Conservation (phyloP, 202 grass and related monocot genomes). For the Panicum hallii region DNA sequence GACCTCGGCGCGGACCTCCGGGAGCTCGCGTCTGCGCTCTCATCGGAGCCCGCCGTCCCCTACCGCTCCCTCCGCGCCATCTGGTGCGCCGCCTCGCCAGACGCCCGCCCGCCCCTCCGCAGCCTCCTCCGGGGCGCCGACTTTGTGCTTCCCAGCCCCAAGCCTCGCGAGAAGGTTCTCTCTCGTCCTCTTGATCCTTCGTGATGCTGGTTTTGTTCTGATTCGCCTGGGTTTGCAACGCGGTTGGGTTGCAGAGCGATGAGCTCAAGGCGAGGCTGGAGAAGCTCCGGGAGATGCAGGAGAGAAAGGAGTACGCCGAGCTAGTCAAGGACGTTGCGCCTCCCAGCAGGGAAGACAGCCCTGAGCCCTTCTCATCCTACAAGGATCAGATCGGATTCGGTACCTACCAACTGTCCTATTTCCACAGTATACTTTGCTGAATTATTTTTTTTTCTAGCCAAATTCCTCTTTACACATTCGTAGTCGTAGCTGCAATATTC, state of each 20-base stretch:
- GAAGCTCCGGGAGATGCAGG: slow-evolving; percentile 79
- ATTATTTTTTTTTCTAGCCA: not conserved
- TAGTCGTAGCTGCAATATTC: not conserved
- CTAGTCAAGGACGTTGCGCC: slow-evolving; percentile 78
- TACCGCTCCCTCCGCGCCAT: slow-evolving; percentile 76
- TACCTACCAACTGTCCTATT: slow-evolving; percentile 45
- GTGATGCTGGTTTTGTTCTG: not conserved
- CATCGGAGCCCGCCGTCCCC: slow-evolving; percentile 45
- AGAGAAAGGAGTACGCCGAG: slow-evolving; percentile 84
- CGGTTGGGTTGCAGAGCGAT: slow-evolving; percentile 61
- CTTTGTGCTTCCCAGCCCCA: slow-evolving; percentile 72
- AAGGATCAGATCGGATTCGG: slow-evolving; percentile 99
- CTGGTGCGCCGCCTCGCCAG: slow-evolving; percentile 62
- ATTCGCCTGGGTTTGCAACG: slow-evolving; percentile 7
- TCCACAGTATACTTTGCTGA: not conserved
- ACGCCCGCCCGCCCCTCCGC: slow-evolving; percentile 67
- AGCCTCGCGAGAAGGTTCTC: slow-evolving; percentile 76
- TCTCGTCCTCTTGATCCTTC: not conserved
- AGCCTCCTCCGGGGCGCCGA: slow-evolving; percentile 57
- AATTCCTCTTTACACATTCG: not conserved
- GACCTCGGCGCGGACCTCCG: slow-evolving; percentile 53
- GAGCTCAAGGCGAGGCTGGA: slow-evolving; percentile 86
- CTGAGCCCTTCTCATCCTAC: slow-evolving; percentile 90
- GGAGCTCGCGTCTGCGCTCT: slow-evolving; percentile 53
- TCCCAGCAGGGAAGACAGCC: slow-evolving; percentile 51